These are phyloP conservation scores for Ophiocordyceps camponoti-floridani DNA, from an alignment of 2,329 filamentous ascomycete species.

Conservation along the genomic window DNA sequence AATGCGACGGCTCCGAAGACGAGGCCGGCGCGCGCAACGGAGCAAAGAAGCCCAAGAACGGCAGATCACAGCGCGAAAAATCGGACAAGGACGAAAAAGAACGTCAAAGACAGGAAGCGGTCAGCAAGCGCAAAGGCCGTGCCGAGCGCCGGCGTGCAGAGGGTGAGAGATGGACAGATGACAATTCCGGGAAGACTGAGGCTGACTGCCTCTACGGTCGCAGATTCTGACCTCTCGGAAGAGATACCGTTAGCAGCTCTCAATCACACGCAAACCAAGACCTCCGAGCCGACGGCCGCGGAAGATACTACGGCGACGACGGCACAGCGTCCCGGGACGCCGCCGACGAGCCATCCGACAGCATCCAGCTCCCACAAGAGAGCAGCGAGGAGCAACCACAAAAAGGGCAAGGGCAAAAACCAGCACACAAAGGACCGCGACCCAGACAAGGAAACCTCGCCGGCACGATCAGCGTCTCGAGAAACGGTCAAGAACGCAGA, in stretches of 20 bases:
- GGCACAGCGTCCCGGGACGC: conserved; percentile 18
- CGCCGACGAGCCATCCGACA: conserved; percentile 25
- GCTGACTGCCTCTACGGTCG: background rate
- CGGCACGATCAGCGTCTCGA: conserved; percentile 36
- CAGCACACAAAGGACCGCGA: conserved; percentile 70
- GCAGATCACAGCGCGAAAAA: conserved; percentile 42
- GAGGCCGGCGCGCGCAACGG: conserved; percentile 33
- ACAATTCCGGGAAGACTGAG: background rate
- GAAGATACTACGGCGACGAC: conserved; percentile 11
- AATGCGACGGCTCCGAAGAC: conserved; percentile 55
- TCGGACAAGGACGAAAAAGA: conserved; percentile 60
- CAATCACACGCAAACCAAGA: conserved; percentile 11
- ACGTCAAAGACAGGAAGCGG: conserved; percentile 52
- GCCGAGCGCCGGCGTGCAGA: conserved; percentile 67
- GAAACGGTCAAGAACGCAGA: conserved; percentile 21
- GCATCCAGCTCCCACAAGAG: conserved; percentile 37
- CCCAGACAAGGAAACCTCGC: conserved; percentile 34
- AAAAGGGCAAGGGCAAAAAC: conserved; percentile 56
- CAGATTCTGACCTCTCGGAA: conserved; percentile 47
- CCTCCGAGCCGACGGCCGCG: conserved; percentile 10
- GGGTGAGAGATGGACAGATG: conserved; percentile 41
- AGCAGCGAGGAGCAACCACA: conserved; percentile 39
- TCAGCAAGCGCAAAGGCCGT: conserved; percentile 64
- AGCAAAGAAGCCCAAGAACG: conserved; percentile 41
- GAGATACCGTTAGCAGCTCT: conserved; percentile 36